These are phyloP conservation scores for Coleophoma eucalyptorum DNA, from an alignment of 2,329 filamentous ascomycete genomes.

Conservation along the genomic window DNA sequence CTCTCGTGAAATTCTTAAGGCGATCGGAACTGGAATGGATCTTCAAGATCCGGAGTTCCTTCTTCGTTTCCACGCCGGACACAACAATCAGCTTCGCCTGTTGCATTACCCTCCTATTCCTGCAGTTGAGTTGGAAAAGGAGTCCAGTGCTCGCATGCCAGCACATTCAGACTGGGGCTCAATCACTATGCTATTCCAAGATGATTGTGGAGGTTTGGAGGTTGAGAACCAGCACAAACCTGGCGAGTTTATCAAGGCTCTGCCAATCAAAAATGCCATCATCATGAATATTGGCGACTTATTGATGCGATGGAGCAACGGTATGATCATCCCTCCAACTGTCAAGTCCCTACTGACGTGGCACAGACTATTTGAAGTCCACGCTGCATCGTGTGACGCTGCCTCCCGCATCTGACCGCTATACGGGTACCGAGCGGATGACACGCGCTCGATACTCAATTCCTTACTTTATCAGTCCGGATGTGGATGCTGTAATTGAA, in stretches of 20 bases:
- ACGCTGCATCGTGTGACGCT: slow-evolving; percentile 49
- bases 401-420: slow-evolving; percentile 35
- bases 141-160: slow-evolving; percentile 40
- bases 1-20: slow-evolving; percentile 38
- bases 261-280: slow-evolving; percentile 34
- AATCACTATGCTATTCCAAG: slow-evolving; percentile 50
- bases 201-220: slow-evolving; percentile 45
- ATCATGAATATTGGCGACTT: slow-evolving; percentile 48
- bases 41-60: slow-evolving; percentile 41
- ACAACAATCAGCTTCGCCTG: slow-evolving; percentile 56
- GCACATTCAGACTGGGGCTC: slow-evolving; percentile 48
- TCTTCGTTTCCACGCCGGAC: slow-evolving; percentile 45
- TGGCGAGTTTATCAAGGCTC: slow-evolving; percentile 36
- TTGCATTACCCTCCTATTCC: slow-evolving; percentile 53
- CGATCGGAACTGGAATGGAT: slow-evolving; percentile 42
- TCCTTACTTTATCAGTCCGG: slow-evolving; percentile 53
- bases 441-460: slow-evolving; percentile 53
- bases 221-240: slow-evolving; percentile 36
- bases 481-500: slow-evolving; percentile 45
- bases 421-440: slow-evolving; percentile 34
- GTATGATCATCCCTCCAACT: slow-evolving; percentile 21
- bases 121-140: slow-evolving; percentile 35
- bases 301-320: slow-evolving; percentile 46
- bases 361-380: slow-evolving; percentile 42
- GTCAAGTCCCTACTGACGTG: background rate